These are phyloP conservation scores for Colletotrichum aenigma DNA, from an alignment of 2,329 filamentous ascomycete genomes.

Conservation along the genomic window DNA sequence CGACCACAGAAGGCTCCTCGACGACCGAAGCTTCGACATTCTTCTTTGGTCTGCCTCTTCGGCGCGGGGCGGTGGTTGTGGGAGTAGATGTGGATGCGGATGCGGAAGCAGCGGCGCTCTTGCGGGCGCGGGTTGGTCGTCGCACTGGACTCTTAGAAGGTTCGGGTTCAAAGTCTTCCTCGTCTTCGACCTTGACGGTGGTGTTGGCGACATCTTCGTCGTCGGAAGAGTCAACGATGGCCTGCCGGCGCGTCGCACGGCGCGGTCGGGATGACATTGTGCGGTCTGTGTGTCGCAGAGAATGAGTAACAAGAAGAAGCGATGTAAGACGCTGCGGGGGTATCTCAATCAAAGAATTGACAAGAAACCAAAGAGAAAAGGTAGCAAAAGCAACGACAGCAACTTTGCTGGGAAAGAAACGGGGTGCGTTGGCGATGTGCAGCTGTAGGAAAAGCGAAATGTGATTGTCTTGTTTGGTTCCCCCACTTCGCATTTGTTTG, in stretches of 20 bases:
- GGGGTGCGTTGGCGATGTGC: background rate
- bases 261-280: constrained; percentile 37
- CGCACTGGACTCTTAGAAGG: constrained; percentile 58
- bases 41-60: constrained; percentile 46
- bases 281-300: background rate
- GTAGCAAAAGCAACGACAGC: background rate
- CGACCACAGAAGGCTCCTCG: background rate
- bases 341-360: constrained; percentile 9
- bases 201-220: constrained; percentile 68
- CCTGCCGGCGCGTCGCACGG: constrained; percentile 67
- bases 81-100: constrained; percentile 46
- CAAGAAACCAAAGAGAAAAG: background rate
- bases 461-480: constrained; percentile 13
- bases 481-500: constrained; percentile 22
- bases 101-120: constrained; percentile 49
- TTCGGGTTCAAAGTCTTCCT: constrained; percentile 82
- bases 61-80: constrained; percentile 28
- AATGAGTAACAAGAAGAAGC: background rate
- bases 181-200: constrained; percentile 57
- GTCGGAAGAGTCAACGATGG: constrained; percentile 81
- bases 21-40: constrained; percentile 35
- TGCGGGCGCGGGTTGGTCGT: constrained; percentile 50
- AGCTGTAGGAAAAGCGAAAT: background rate
- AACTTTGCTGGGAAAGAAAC: background rate
- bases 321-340: background rate